A percentile compares a stretch with the other conserved stretches of the same genome.
phyloP scores from a whole-genome alignment of 2,329 filamentous ascomycete genomes.

The Pezicula carpinea region DNA sequence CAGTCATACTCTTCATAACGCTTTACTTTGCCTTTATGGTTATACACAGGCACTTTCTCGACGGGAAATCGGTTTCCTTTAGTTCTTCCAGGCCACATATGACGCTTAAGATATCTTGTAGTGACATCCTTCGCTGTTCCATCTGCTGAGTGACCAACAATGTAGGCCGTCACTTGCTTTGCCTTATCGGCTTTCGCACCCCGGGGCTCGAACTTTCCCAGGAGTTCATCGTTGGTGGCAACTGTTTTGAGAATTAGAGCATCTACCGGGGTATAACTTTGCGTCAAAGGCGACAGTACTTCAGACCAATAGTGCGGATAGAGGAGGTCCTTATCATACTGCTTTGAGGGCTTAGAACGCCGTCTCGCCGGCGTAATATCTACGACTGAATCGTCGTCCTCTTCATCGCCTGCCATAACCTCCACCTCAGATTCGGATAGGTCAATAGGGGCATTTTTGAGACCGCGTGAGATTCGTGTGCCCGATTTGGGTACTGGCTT shows the following conservation, averaged over 20 bases:
- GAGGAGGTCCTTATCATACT: conserved; percentile 71
- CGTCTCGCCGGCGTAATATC: conserved; percentile 38
- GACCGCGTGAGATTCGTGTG: conserved; percentile 18
- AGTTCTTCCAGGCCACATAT: conserved; percentile 80
- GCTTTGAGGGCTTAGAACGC: conserved; percentile 29
- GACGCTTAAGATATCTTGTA: conserved; percentile 79
- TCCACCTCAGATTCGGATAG: conserved; percentile 45
- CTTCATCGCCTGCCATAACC: conserved; percentile 45
- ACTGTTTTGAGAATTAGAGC: conserved; percentile 62
- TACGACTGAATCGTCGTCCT: conserved; percentile 55
- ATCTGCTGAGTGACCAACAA: conserved; percentile 77
- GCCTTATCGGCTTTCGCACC: conserved; percentile 79
- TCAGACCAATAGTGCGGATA: conserved; percentile 95
- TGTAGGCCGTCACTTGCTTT: conserved; percentile 86
- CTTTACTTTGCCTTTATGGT: conserved; percentile 71
- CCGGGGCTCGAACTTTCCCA: conserved; percentile 75
- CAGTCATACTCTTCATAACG: conserved; percentile 78
- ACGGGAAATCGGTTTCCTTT: conserved; percentile 76
- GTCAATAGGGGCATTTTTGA: conserved; percentile 34
- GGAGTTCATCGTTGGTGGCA: conserved; percentile 66
- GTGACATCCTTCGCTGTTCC: conserved; percentile 94
- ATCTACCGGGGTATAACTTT: conserved; percentile 76
- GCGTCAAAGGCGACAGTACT: conserved; percentile 74
- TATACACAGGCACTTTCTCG: conserved; percentile 78
- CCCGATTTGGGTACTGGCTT: conserved; percentile 17